Evolutionary conservation across 164 flowering plant species (phyloP), one percentile per base, ranked within the genome.

Genomic region (Protea cynaroides): DNA sequence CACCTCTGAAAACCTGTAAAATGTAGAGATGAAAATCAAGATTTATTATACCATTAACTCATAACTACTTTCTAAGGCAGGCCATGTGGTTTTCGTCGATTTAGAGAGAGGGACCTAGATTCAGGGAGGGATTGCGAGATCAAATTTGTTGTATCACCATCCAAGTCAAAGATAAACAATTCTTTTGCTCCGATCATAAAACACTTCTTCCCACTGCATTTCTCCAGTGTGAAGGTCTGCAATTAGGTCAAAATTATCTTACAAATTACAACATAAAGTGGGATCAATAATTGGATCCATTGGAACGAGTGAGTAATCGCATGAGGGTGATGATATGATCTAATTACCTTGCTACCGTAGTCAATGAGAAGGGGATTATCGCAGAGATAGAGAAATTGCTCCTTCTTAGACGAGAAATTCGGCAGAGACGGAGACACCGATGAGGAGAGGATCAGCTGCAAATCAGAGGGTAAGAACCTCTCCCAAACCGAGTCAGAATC

Each of bases 201-300:
- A 47, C 83, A 75, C 71, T 74, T 77, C 64, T 75, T 75, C 17
- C 86, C 84, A 54, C 72, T 75, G 47, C 14, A 1, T 74, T 63
- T 81, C 12, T 77, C 75, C 34, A 83, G n/a, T 17, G 69, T 61
- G 40, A 83, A 83, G 62, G 75, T 74, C 86, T 83, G 78, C 55
- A 37, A 49, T n/a, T n/a, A n/a, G n/a, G n/a, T 17, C n/a, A 36
- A 3, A 40, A 40, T 40, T 40, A 7, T 12, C 7, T 7, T 40
- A 7, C 12, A 12, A 40, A 40, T 40, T 40, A 40, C n/a, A n/a
- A n/a, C n/a, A n/a, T n/a, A n/a, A n/a, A n/a, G n/a, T 29, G 5
- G 34, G 3, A 29, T 29, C 1, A 3, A 29, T 29, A 2, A 5
- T 5, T 2, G 5, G 5, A 29, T 29, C 34, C 5, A 3, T 29